These are phyloP conservation scores for Anthostomella pinea DNA, from an alignment of 2,329 filamentous ascomycete species.

Conservation along the genomic window DNA sequence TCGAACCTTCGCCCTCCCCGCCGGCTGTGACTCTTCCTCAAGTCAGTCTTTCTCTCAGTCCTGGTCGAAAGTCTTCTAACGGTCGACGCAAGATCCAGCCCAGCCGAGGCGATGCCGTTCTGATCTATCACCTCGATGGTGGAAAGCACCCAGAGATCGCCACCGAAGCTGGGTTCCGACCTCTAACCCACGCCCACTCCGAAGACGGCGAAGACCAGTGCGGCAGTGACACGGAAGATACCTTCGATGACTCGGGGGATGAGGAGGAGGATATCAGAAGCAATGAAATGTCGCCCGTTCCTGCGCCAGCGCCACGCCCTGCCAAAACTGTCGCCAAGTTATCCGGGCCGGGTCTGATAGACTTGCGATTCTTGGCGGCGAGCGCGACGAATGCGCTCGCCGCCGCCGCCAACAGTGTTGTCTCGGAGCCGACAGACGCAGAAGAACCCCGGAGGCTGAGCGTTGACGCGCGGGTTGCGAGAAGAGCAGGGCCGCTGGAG, in stretches of 20 bases:
- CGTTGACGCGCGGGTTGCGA: conserved; percentile 15
- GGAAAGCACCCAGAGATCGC: conserved; percentile 66
- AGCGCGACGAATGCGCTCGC: conserved; percentile 28
- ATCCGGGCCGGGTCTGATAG: conserved; percentile 18
- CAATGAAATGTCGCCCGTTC: conserved; percentile 31
- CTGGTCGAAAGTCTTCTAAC: conserved; percentile 48
- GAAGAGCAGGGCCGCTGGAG: conserved; percentile 16
- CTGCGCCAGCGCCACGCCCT: conserved; percentile 14
- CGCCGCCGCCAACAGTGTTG: conserved; percentile 20
- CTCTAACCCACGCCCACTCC: conserved; percentile 47
- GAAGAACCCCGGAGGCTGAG: conserved; percentile 15
- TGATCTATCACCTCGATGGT: conserved; percentile 62
- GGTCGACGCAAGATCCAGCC: conserved; percentile 52
- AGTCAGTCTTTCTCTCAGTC: conserved; percentile 41
- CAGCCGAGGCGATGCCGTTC: conserved; percentile 62
- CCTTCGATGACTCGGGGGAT: conserved; percentile 25
- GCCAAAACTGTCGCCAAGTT: conserved; percentile 15
- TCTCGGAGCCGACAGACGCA: conserved; percentile 18
- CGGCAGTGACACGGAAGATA: conserved; percentile 26
- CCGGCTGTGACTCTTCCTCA: conserved; percentile 42
- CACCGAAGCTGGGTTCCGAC: conserved; percentile 49
- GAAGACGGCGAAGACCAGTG: conserved; percentile 43
- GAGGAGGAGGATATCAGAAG: conserved; percentile 32
- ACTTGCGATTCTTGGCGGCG: conserved; percentile 27
- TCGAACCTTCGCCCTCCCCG: conserved; percentile 51